Base-by-base conservation (phyloP, 495 filamentous ascomycete species). In the Podospora appendiculata region DNA sequence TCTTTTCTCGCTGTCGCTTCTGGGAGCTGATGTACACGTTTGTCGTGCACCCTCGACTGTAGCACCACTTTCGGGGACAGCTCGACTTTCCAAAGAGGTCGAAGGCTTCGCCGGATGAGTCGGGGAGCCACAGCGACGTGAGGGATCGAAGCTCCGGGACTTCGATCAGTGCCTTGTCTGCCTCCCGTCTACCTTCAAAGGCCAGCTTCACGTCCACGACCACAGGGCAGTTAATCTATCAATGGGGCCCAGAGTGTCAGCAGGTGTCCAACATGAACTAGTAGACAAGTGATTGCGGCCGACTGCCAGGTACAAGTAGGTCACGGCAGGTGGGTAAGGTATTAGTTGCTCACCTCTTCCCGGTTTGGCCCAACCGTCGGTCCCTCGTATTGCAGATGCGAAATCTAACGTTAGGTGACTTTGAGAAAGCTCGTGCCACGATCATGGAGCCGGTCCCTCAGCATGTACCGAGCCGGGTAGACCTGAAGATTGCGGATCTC, bases 131-230 rank as follows among this genome's bases (percentile, higher is more conserved):
- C 3, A 12, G 8, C 3, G 36, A n/a, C n/a, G 33, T 10, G 12
- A 34, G 1, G 12, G 42, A 41, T 10, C 17, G 10, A 8, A 50
- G n/a, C 6, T 12, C 50, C 1, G 47, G 53, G 1, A 45, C 47
- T 3, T 40, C 7, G 4, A 34, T 9, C 19, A 40, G 2, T 12
- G 45, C 19, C 12, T 47, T 35, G 3, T 16, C 42, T 2, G 47
- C 8, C 32, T 35, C n/a, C 7, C 17, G 25, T 50, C 6, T 25
- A 34, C 16, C 47, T 39, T 48, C 34, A 16, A 67, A 69, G 0
- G 71, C 71, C 11, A 59, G 44, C 14, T 58, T 51, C 47, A 70
- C 63, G 52, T 75, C 72, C 10, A 73, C 53, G 14, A 74, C 58
- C 2, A 71, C 66, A n/a, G 69, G 58, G 50, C 71, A 57, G 48